These are phyloP conservation scores for Parsonsia alboflavescens DNA, from an alignment of 257 asterid genomes.

Conservation along the genomic window DNA sequence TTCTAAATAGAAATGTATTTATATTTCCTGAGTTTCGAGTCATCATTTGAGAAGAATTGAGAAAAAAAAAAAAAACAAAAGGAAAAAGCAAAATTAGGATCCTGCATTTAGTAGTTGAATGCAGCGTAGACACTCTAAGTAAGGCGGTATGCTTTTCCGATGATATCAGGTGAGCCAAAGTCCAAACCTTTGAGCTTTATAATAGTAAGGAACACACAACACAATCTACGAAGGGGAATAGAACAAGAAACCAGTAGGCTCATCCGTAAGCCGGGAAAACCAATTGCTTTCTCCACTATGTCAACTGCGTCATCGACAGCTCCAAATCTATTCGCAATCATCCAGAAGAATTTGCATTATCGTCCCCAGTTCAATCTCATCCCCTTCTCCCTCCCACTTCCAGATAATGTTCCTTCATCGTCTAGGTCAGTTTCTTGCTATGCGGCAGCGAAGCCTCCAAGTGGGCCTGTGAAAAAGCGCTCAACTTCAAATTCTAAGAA, in stretches of 20 bases:
- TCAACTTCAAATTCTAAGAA: slow-evolving; percentile 25
- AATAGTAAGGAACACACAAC: too few species aligned
- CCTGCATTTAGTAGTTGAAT: too few species aligned
- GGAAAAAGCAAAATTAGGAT: too few species aligned
- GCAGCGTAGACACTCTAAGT: too few species aligned
- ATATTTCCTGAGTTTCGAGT: background rate
- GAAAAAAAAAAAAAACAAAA: too few species aligned
- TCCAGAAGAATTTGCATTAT: slow-evolving; percentile 4
- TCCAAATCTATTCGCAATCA: slow-evolving; percentile 17
- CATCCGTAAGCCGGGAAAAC: background rate
- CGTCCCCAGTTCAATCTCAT: background rate
- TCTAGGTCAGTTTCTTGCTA: slow-evolving; percentile 22
- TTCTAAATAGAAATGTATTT: too few species aligned
- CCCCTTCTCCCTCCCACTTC: background rate
- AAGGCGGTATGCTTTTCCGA: too few species aligned
- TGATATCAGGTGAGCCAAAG: too few species aligned
- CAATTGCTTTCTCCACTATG: slow-evolving; percentile 10
- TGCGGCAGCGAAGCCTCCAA: slow-evolving; percentile 30
- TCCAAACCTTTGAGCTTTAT: too few species aligned
- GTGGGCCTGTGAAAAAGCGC: slow-evolving; percentile 36
- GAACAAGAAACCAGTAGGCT: background rate
- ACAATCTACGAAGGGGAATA: too few species aligned
- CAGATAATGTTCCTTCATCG: background rate
- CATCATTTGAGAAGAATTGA: too few species aligned
- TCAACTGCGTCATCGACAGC: slow-evolving; percentile 12